Conservation (phyloP, 768 basidiomycete genomes). For the Mycena maculata region DNA sequence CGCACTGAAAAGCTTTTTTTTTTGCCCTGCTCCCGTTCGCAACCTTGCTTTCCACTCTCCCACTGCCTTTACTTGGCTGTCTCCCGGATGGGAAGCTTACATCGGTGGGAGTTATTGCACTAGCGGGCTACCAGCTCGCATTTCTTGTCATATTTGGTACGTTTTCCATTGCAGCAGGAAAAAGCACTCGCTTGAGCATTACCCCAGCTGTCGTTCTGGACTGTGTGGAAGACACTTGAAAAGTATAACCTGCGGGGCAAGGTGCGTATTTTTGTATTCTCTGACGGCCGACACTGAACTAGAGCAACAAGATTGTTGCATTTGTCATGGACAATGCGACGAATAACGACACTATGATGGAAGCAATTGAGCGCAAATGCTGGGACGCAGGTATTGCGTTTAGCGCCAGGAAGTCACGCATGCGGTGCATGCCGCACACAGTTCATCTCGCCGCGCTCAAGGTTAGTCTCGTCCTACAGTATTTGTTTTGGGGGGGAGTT, state of each 20-base stretch:
- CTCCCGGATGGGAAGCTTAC: not conserved
- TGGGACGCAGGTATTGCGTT: constrained; percentile 38
- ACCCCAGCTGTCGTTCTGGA: not conserved
- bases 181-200: not conserved
- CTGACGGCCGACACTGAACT: not conserved
- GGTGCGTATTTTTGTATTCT: constrained; percentile 22
- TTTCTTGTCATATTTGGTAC: not conserved
- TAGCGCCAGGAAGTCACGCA: constrained; percentile 35
- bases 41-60: not conserved
- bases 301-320: constrained; percentile 40
- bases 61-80: not conserved
- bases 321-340: no score
- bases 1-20: not conserved
- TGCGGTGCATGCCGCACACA: constrained; percentile 53
- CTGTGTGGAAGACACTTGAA: constrained; percentile 44
- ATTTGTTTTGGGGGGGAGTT: not conserved
- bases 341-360: constrained; percentile 50
- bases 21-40: not conserved
- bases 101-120: not conserved
- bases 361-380: constrained; percentile 34
- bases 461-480: no score
- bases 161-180: not conserved
- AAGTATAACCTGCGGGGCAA: constrained; percentile 41
- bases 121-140: not conserved
- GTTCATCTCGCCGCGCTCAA: constrained; percentile 51